Base-by-base conservation (phyloP, 371 early-diverging fungal genomes). In the Mortierella sp. region DNA sequence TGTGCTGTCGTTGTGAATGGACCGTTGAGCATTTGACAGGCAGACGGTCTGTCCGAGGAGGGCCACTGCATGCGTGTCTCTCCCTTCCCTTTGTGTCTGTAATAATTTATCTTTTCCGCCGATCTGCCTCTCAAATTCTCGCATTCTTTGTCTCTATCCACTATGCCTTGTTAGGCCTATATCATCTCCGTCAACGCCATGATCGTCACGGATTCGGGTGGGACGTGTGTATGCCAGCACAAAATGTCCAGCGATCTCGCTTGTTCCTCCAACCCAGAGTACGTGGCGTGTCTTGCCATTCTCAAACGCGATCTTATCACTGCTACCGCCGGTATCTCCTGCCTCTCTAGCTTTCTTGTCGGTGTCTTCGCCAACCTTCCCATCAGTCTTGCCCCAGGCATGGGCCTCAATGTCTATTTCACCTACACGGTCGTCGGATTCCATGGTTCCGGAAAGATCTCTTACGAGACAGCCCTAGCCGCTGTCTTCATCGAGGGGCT, bases 341-440 rank as follows among this genome's bases (percentile, higher is more conserved):
- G 73, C 27, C 39, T 79, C 53, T 56, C 64, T 24, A 87, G 85
- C 49, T 52, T 91, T 6, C 70, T 89, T 50, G 86, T 94, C 83
- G 93, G 92, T 48, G 53, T 84, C 24, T 78, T 90, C 50, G 90
- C 93, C 26, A 93, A 94, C 64, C 81, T 92, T 50, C 94, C 94
- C 2, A 69, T 93, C 61, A 91, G 89, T 52, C 78, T 94, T 63
- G 92, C 93, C 1, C 92, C 93, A 28, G 93, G 93, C 54, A 89
- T 94, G 91, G 94, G 94, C 31, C 79, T 93, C 41, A 93, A 90
- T 62, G 92, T 92, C 44, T 94, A 92, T 68, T 92, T 94, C 70
- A 87, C 92, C 1, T 93, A 92, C 64, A 91, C 87, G 0, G 91
- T 92, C 9, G 92, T 93, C 23, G 94, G 93, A 8, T 91, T 81